Conservation (phyloP, 371 early-diverging fungal species). For the Rhizopus stolonifer region DNA sequence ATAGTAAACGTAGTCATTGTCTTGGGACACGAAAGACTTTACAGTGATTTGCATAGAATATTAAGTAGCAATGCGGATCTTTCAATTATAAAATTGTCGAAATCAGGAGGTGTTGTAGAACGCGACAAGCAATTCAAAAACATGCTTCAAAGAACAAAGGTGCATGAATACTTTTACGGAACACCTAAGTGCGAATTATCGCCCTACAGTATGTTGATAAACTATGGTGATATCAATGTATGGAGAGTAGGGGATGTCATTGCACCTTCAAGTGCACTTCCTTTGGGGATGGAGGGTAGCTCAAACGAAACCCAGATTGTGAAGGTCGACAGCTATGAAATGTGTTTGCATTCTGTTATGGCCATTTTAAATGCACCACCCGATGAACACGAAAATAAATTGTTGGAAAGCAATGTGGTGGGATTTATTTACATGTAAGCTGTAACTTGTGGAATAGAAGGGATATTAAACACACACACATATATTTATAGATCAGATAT, state of each 20-base stretch:
- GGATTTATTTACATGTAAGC: constrained; percentile 90
- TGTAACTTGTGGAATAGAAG: too few relatives aligned
- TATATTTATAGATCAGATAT: constrained; percentile 83
- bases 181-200: constrained; percentile 69
- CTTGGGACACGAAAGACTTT: constrained; percentile 90
- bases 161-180: constrained; percentile 95
- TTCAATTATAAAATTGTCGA: constrained; percentile 80
- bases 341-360: constrained; percentile 84
- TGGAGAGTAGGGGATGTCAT: constrained; percentile 85
- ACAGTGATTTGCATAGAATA: constrained; percentile 74
- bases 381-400: constrained; percentile 55
- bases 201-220: constrained; percentile 81
- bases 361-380: constrained; percentile 77
- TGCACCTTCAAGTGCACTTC: constrained; percentile 91
- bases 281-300: constrained; percentile 84
- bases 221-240: constrained; percentile 74
- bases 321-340: constrained; percentile 80
- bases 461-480: too few relatives aligned
- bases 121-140: constrained; percentile 73
- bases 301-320: constrained; percentile 77
- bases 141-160: constrained; percentile 69
- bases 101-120: constrained; percentile 94
- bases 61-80: constrained; percentile 51
- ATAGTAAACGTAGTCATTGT: constrained; percentile 86
- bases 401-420: constrained; percentile 72